Conservation (phyloP, 1,139 yeast species). For the Pichia norvegensis region DNA sequence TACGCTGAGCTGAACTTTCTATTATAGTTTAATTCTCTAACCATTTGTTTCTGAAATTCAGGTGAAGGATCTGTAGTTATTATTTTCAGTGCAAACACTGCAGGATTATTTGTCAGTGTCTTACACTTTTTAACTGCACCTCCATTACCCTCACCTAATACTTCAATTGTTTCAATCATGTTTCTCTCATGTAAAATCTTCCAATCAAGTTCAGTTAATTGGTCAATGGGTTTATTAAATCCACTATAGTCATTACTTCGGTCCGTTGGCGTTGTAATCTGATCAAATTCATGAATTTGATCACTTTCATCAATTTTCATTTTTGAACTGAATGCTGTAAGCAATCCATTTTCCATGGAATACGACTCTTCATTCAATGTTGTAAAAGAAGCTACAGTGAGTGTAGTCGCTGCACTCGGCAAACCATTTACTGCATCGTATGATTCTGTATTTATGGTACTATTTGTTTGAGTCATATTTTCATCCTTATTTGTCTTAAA, state of each 20-base stretch:
- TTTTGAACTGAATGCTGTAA: constrained; percentile 7
- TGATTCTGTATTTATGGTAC: background rate
- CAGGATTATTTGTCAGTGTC: constrained; percentile 41
- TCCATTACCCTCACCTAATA: constrained; percentile 90
- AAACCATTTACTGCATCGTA: constrained; percentile 4
- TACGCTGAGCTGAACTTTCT: constrained; percentile 72
- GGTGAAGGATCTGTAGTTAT: constrained; percentile 79
- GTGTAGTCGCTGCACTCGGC: constrained; percentile 16
- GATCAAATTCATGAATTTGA: background rate
- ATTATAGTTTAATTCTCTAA: constrained; percentile 84
- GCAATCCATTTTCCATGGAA: background rate
- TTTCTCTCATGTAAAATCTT: constrained; percentile 49
- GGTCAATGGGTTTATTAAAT: constrained; percentile 11
- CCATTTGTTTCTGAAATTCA: constrained; percentile 70
- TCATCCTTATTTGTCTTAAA: background rate
- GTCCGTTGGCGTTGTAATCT: constrained; percentile 4
- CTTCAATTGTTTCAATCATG: constrained; percentile 53
- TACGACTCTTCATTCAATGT: constrained; percentile 11
- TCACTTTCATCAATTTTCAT: constrained; percentile 3
- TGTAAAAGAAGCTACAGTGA: constrained; percentile 11
- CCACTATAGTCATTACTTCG: background rate
- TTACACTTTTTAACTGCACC: constrained; percentile 82
- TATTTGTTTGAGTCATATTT: background rate
- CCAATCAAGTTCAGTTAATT: constrained; percentile 73
- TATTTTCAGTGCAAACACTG: constrained; percentile 78